Base-by-base conservation (phyloP, 2,329 filamentous ascomycete genomes). In the Neofusicoccum sp. region DNA sequence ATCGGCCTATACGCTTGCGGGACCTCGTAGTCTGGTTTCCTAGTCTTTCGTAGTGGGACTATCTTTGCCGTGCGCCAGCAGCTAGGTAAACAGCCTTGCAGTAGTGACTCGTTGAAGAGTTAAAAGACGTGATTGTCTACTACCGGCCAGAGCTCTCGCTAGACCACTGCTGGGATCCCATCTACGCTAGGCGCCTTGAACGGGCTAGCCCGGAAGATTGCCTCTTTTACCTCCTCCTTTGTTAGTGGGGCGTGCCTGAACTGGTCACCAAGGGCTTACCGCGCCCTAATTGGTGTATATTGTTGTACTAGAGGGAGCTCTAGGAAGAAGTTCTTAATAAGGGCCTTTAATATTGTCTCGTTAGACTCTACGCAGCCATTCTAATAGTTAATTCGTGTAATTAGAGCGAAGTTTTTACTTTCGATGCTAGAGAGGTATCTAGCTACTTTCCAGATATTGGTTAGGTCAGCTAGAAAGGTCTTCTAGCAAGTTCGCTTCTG, bases 1-100 rank as follows among this genome's bases (percentile, higher is more conserved):
- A 72, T 72, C 8, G 70, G 72, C 54, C 71, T 63, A 62, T 69
- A 73, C 14, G 66, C 65, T 62, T 69, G 68, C 6, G 70, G 60
- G 3, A 65, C 36, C n/a, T 64, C 70, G 65, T 73, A 71, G 66
- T 73, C 67, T 41, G 41, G 50, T 47, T 69, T 66, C 41, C 68
- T 66, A 41, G 64, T 65, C 64, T 73, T 70, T 22, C 67, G 67
- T 28, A 73, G 66, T 37, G 69, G 66, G 43, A 68, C 64, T 54
- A 72, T 72, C 67, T 69, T 69, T 62, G 70, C 68, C 28, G 66
- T 64, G 60, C 68, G 67, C 63, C 71, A 67, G 28, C 66, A 65
- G 59, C 66, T 60, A 11, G 71, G 65, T 45, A n/a, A n/a, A n/a
- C n/a, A n/a, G n/a, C n/a, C n/a, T n/a, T n/a, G n/a, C n/a, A 68